Conservation (phyloP, 2,329 filamentous ascomycete species). For the Xylaria sp. region DNA sequence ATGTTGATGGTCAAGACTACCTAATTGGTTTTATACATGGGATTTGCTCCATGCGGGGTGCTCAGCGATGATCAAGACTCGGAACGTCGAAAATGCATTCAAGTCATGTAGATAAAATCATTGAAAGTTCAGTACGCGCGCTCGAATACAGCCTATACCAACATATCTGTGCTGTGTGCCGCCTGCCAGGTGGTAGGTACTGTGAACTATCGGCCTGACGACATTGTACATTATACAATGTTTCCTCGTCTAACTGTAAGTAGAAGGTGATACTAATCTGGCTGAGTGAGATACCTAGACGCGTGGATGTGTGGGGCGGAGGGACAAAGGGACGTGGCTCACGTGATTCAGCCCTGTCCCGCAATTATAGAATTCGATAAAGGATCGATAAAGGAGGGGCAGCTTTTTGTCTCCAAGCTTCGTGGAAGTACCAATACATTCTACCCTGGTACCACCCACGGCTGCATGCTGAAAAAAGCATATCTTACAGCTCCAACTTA, state of each 20-base stretch:
- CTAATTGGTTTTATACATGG: background rate
- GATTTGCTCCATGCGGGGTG: background rate
- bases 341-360: slow-evolving; percentile 39
- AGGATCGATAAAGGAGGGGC: slow-evolving; percentile 21
- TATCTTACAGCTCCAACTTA: background rate
- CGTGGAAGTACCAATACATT: slow-evolving; percentile 7
- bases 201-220: background rate
- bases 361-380: slow-evolving; percentile 7
- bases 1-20: slow-evolving; percentile 11
- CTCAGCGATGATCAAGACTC: background rate
- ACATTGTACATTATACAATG: background rate
- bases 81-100: slow-evolving; percentile 8
- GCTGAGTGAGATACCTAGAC: background rate
- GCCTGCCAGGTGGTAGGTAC: no score
- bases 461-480: background rate
- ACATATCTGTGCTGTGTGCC: background rate
- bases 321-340: slow-evolving; percentile 4
- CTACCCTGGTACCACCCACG: background rate
- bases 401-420: background rate
- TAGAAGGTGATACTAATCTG: slow-evolving; percentile 22
- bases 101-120: slow-evolving; percentile 18
- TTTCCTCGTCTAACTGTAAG: slow-evolving; percentile 22
- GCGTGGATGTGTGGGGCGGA: slow-evolving; percentile 16
- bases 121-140: background rate
- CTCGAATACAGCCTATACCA: background rate